phyloP scores from a whole-genome alignment of 116 monocot genomes.

The Thalassia testudinum region DNA sequence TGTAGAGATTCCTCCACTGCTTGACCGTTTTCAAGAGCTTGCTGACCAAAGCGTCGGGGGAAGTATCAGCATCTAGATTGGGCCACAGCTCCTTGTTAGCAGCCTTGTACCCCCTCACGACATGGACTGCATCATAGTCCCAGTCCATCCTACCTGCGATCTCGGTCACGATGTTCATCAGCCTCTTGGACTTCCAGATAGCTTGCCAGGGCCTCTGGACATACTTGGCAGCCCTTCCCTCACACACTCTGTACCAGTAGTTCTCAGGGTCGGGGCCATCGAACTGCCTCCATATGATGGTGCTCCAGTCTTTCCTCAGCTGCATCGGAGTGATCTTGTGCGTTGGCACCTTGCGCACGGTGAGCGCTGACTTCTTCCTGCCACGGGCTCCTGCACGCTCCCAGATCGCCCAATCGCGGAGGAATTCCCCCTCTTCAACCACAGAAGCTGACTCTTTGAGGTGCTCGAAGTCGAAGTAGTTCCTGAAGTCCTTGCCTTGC shows the following conservation, averaged over 20 bases:
- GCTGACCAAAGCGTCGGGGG: conserved; percentile 41
- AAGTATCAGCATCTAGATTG: conserved; percentile 67
- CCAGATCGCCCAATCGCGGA: conserved; percentile 65
- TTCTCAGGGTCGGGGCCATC: conserved; percentile 88
- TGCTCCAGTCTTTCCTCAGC: conserved; percentile 73
- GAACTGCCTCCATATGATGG: conserved; percentile 82
- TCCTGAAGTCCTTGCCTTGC: conserved; percentile 88
- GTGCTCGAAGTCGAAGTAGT: conserved; percentile 95
- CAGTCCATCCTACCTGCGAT: conserved; percentile 90
- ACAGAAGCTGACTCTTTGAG: conserved; percentile 76
- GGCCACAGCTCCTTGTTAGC: conserved; percentile 67
- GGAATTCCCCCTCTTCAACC: conserved; percentile 80
- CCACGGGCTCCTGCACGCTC: conserved; percentile 10
- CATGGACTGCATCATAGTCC: conserved; percentile 90
- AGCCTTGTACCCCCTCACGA: conserved; percentile 76
- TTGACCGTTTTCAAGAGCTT: conserved; percentile 47
- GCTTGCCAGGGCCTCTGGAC: conserved; percentile 75
- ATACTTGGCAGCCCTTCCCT: conserved; percentile 61
- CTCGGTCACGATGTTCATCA: conserved; percentile 82
- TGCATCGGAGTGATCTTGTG: conserved; percentile 91
- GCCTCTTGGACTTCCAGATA: conserved; percentile 79
- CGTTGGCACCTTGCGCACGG: conserved; percentile 62
- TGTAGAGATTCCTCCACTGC: conserved; percentile 69
- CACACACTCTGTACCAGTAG: conserved; percentile 91
- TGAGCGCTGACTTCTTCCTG: conserved; percentile 28